phyloP scores from a whole-genome alignment of 768 basidiomycete genomes.

The Paxillus involutus region DNA sequence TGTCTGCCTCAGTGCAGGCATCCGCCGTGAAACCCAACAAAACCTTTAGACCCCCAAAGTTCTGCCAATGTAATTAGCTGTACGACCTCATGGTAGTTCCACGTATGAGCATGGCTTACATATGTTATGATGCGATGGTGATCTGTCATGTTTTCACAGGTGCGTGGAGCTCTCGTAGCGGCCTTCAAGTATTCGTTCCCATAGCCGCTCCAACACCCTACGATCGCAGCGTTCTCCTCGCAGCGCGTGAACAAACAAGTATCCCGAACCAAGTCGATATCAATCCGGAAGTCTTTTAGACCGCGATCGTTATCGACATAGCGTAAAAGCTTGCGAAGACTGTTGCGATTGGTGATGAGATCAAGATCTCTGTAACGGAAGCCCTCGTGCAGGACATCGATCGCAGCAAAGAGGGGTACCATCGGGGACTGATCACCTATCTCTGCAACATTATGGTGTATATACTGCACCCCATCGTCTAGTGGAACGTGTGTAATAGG shows the following conservation, averaged over 20 bases:
- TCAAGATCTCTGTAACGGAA: constrained; percentile 38
- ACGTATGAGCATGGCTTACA: constrained; percentile 37
- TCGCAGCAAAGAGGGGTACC: constrained; percentile 60
- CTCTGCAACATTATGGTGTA: constrained; percentile 59
- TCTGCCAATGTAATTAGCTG: constrained; percentile 33
- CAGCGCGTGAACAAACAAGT: constrained; percentile 62
- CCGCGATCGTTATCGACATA: constrained; percentile 36
- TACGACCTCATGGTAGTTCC: not conserved
- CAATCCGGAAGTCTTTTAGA: constrained; percentile 61
- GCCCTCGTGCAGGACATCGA: constrained; percentile 39
- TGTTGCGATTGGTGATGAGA: constrained; percentile 63
- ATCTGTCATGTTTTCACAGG: constrained; percentile 50
- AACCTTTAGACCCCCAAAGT: constrained; percentile 56
- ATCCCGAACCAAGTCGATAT: constrained; percentile 58
- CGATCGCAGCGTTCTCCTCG: constrained; percentile 38
- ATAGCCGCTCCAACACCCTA: constrained; percentile 38
- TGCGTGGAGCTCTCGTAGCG: constrained; percentile 45
- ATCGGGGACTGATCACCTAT: constrained; percentile 38
- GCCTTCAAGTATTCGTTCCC: constrained; percentile 65
- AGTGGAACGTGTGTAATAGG: constrained; percentile 53
- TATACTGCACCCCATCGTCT: constrained; percentile 49
- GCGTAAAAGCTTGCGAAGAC: constrained; percentile 59
- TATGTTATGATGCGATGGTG: constrained; percentile 67
- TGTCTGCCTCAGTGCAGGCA: constrained; percentile 27
- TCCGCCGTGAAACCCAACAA: constrained; percentile 61